These are phyloP conservation scores for Clitoria ternatea DNA, from an alignment of 306 rosid species.

Conservation along the genomic window DNA sequence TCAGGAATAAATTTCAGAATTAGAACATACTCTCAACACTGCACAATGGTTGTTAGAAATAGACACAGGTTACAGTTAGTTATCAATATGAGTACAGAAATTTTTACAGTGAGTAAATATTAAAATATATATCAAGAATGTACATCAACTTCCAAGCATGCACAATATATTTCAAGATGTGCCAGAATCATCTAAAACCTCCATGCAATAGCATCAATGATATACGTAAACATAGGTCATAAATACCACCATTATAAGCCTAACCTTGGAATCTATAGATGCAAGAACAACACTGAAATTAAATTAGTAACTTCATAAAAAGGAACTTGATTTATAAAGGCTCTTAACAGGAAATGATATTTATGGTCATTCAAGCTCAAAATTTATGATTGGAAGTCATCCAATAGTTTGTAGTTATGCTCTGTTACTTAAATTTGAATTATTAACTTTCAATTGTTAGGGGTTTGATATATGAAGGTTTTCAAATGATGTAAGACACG, in stretches of 20 bases:
- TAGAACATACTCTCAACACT: too few relatives aligned
- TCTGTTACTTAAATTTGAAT: too few relatives aligned
- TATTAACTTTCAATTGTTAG: too few relatives aligned
- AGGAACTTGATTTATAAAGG: too few relatives aligned
- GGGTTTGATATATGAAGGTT: too few relatives aligned
- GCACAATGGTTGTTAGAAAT: background rate
- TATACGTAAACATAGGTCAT: background rate
- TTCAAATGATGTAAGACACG: too few relatives aligned
- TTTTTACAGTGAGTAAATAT: background rate
- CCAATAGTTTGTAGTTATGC: too few relatives aligned
- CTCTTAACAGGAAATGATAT: too few relatives aligned
- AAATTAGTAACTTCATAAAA: background rate
- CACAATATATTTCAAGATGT: background rate
- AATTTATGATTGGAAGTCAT: too few relatives aligned
- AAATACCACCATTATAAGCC: background rate
- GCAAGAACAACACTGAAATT: background rate
- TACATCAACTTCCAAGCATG: background rate
- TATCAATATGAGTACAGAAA: background rate
- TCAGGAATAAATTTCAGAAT: background rate
- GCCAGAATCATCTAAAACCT: background rate
- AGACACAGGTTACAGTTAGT: background rate
- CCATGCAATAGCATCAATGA: background rate
- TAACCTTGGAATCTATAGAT: background rate
- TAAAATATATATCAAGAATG: background rate
- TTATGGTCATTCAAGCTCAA: too few relatives aligned